Evolutionary conservation across 495 filamentous ascomycete species (phyloP), one percentile per base, ranked within the genome.

Genomic region (Aspergillus incahuasiensis): DNA sequence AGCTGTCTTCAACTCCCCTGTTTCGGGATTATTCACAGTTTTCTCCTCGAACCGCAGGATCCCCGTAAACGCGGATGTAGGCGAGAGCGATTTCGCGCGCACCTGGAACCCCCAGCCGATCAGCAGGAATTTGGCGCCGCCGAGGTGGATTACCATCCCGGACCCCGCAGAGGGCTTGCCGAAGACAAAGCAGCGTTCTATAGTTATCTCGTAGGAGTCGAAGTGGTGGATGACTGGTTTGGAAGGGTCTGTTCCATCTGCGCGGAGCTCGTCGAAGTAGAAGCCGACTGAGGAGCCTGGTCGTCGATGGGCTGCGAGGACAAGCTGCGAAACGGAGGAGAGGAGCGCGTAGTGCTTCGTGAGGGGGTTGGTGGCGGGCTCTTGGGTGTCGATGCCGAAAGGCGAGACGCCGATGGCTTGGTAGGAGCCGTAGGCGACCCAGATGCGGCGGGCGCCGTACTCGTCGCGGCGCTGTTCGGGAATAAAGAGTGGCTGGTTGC

Each of bases 401-500:
- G 75, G 74, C 3, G 66, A 68, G 3, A 64, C 63, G 1, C 75
- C 73, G n/a, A 79, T 54, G 9, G 74, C 74, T 45, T 69, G 58
- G 52, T 72, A 75, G 2, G 65, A 68, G 0, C 74, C 76, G 56
- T 68, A 71, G 1, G 77, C 76, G 0, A 54, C 52, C 74, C 71
- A 79, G 22, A 78, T 69, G 7, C 76, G 62, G 48, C 76, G 54
- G 8, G 71, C 76, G 3, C 75, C 74, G 48, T 75, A 72, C 24
- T 78, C 76, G 56, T 80, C 77, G 12, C 71, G 63, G 5, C 71
- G 64, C 58, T 80, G 77, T 62, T 79, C 77, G 15, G 78, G 77
- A 48, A 80, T 79, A 63, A 80, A 78, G 16, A 80, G 68, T 1
- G 76, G 68, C 55, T 79, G 74, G 51, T 74, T 68, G 9, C 64